Conservation (phyloP, 345 rosid genomes). For the Citropsis articulata region DNA sequence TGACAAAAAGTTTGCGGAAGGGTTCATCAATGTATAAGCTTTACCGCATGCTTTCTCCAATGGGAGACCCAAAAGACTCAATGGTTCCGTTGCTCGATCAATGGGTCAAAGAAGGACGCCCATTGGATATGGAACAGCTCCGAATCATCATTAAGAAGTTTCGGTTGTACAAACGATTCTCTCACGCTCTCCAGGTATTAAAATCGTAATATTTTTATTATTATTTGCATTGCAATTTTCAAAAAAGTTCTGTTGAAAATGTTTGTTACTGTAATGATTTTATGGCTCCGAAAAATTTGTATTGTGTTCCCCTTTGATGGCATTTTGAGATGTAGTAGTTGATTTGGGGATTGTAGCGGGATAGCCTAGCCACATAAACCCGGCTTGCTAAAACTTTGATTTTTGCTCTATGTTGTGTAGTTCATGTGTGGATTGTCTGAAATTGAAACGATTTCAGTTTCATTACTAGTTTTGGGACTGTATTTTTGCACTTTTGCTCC, state of each 20-base stretch:
- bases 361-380: no score
- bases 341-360: not conserved
- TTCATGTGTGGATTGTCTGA: not conserved
- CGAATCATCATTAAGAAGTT: not conserved
- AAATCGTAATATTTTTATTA: not conserved
- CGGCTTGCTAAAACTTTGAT: not conserved
- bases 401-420: not conserved
- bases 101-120: conserved; percentile 39
- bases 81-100: conserved; percentile 37
- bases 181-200: conserved; percentile 31
- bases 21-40: conserved; percentile 5
- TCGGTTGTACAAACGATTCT: conserved; percentile 17
- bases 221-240: not conserved
- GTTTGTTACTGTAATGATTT: no score
- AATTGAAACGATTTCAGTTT: no score
- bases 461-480: not conserved
- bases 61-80: conserved; percentile 24
- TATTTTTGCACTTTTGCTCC: not conserved
- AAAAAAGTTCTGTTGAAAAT: no score
- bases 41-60: conserved; percentile 28
- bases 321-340: no score
- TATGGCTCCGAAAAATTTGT: no score
- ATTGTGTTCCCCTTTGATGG: no score
- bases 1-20: not conserved
- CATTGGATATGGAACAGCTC: not conserved